phyloP scores from a whole-genome alignment of 2,329 filamentous ascomycete species.

The Epichloe glyceriae region DNA sequence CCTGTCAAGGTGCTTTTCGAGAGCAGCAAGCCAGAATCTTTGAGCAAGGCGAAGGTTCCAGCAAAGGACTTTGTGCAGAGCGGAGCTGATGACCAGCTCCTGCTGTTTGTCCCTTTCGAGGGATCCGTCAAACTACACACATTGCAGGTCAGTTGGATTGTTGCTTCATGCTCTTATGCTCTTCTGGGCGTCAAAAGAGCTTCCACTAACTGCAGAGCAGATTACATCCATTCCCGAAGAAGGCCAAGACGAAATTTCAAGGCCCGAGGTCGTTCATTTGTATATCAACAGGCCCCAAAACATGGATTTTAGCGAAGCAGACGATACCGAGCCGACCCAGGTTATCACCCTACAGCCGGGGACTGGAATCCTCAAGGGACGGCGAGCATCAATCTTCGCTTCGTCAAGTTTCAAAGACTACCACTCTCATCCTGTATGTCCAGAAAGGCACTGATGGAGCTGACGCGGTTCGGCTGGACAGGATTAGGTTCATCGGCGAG shows the following conservation, averaged over 20 bases:
- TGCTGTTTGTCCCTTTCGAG: slow-evolving; percentile 86
- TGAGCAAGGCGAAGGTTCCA: slow-evolving; percentile 42
- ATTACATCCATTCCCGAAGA: slow-evolving; percentile 68
- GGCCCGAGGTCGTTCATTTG: slow-evolving; percentile 71
- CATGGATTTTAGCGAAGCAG: slow-evolving; percentile 88
- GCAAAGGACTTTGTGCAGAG: slow-evolving; percentile 82
- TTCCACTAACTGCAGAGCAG: slow-evolving; percentile 27
- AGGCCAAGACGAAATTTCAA: slow-evolving; percentile 62
- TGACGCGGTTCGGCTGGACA: slow-evolving; percentile 75
- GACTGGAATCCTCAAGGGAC: slow-evolving; percentile 79
- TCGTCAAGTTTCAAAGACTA: slow-evolving; percentile 95
- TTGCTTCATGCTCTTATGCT: background rate
- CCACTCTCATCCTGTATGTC: slow-evolving; percentile 76
- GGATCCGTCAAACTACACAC: slow-evolving; percentile 82
- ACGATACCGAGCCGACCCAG: slow-evolving; percentile 73
- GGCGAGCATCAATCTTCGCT: slow-evolving; percentile 61
- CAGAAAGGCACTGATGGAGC: slow-evolving; percentile 71
- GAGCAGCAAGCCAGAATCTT: slow-evolving; percentile 47
- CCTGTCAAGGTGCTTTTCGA: slow-evolving; percentile 63
- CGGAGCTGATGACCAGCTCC: slow-evolving; percentile 91
- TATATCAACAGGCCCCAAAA: slow-evolving; percentile 85
- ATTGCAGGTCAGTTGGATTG: slow-evolving; percentile 37
- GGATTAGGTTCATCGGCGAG: slow-evolving; percentile 73
- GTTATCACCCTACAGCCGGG: slow-evolving; percentile 55
- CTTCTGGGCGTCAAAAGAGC: background rate